Base-by-base conservation (phyloP, 148 eudicot genomes). In the Amaranthus hypochondriacus region DNA sequence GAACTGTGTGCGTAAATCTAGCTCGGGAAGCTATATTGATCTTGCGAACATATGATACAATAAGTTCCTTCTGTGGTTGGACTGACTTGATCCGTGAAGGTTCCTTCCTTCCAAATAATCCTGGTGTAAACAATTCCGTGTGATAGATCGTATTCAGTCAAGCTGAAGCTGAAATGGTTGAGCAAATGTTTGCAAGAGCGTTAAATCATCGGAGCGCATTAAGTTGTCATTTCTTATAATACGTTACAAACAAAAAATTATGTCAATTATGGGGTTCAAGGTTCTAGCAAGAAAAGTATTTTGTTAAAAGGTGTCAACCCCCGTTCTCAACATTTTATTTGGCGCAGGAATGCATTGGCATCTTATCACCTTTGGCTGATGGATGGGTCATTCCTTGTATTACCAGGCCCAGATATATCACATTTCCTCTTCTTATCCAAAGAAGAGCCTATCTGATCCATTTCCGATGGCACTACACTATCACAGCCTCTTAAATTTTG, bases 281-380 rank as follows among this genome's bases (percentile, higher is more conserved):
- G 64, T 69, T 28, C 39, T 69, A 51, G 60, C 46, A 61, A 67
- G 43, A 73, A 68, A 62, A 56, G 39, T 67, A 18, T 81, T 75
- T 70, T 79, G 69, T 71, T 83, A 74, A 72, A 63, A 66, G 75
- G 85, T 81, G 71, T 84, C 75, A 74, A 82, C 84, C 87, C 87
- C 86, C 78, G 58, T 87, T 71, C 86, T 89, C 92, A 90, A 83
- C 76, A 75, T 76, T 80, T 87, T 84, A 85, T 87, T 92, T 92
- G 89, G 74, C 91, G 97, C 96, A 90, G 97, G 97, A 78, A 82
- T 83, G 53, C 83, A 76, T 82, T 81, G 82, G 83, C 79, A 76
- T 71, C 82, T 81, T 83, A 76, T 81, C 76, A 72, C 69, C 78
- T 79, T 77, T 78, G 78, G 82, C 81, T 81, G 89, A 81, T 76